phyloP scores from a whole-genome alignment of 225 moss, liverwort and hornwort genomes.

The Polytrichum formosum region DNA sequence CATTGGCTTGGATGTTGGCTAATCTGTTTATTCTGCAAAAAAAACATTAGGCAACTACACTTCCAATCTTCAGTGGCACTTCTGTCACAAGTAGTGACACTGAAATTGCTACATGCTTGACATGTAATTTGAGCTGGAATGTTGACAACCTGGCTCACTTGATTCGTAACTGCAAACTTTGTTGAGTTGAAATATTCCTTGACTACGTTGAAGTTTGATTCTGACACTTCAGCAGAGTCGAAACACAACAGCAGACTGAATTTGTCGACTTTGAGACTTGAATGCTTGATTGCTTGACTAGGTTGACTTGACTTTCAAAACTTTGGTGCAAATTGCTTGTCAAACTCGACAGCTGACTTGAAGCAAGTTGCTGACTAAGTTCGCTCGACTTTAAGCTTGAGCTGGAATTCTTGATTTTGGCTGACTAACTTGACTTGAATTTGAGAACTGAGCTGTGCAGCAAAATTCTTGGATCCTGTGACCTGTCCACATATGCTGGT shows the following conservation, averaged over 20 bases:
- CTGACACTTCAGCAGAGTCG: constrained; percentile 8
- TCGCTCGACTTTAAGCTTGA: constrained; percentile 6
- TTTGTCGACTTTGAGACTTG: not conserved
- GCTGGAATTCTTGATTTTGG: constrained; percentile 2
- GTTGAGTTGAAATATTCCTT: constrained; percentile 6
- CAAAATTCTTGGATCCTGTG: constrained; percentile 6
- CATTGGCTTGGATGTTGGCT: not conserved
- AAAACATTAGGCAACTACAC: constrained; percentile 3
- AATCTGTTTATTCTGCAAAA: constrained; percentile 5
- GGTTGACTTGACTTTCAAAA: constrained; percentile 6
- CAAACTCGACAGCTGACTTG: constrained; percentile 7
- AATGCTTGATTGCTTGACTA: constrained; percentile 2
- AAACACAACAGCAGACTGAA: constrained; percentile 8
- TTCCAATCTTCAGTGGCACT: not conserved
- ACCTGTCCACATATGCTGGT: constrained; percentile 5
- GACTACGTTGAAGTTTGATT: constrained; percentile 8
- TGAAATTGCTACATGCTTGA: constrained; percentile 1
- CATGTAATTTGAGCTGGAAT: not conserved
- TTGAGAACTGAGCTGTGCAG: constrained; percentile 8
- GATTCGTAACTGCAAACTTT: constrained; percentile 1
- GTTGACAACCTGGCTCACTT: constrained; percentile 5
- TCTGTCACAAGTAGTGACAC: not conserved
- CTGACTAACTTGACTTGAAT: constrained; percentile 13
- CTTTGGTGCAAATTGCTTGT: constrained; percentile 3
- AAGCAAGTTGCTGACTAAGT: constrained; percentile 5